Percentiles rank a stretch among this genome's conserved stretches.
Evolutionary conservation across 352 stramenopile species (phyloP).

Genomic region (Saprolegnia parasitica): DNA sequence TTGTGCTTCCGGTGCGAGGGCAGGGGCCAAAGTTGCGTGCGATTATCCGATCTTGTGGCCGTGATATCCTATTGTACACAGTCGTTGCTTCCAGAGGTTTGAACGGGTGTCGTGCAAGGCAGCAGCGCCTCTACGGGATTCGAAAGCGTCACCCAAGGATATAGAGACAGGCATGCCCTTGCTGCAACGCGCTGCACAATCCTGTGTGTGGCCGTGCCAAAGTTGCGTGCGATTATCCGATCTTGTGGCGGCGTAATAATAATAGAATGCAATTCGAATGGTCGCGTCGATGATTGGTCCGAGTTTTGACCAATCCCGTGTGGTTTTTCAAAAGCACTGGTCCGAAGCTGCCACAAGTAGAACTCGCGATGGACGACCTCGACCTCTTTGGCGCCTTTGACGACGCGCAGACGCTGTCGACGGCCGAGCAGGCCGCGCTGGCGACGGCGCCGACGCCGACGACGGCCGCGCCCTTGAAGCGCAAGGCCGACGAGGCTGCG

Average conservation of each 20-base stretch:
- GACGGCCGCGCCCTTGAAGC: slow-evolving; percentile 40
- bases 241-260: not conserved
- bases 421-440: slow-evolving; percentile 45
- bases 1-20: too few relatives aligned
- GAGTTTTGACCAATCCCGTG: not conserved
- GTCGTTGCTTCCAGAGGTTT: too few relatives aligned
- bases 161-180: too few relatives aligned
- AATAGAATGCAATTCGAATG: too few relatives aligned
- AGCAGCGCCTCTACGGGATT: too few relatives aligned
- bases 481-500: slow-evolving; percentile 35
- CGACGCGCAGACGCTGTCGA: slow-evolving; percentile 58
- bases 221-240: not conserved
- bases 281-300: not conserved
- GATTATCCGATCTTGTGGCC: too few relatives aligned
- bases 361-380: slow-evolving; percentile 61
- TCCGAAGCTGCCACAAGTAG: not conserved
- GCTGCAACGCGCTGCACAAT: too few relatives aligned
- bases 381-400: slow-evolving; percentile 94
- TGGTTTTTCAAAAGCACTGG: not conserved
- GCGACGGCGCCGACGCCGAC: slow-evolving; percentile 34
- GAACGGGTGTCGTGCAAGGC: too few relatives aligned
- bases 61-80: too few relatives aligned
- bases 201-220: not conserved
- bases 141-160: too few relatives aligned
- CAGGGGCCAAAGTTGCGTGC: too few relatives aligned